These are phyloP conservation scores for Akebia trifoliata DNA, from an alignment of 164 flowering plant species.

Conservation along the genomic window DNA sequence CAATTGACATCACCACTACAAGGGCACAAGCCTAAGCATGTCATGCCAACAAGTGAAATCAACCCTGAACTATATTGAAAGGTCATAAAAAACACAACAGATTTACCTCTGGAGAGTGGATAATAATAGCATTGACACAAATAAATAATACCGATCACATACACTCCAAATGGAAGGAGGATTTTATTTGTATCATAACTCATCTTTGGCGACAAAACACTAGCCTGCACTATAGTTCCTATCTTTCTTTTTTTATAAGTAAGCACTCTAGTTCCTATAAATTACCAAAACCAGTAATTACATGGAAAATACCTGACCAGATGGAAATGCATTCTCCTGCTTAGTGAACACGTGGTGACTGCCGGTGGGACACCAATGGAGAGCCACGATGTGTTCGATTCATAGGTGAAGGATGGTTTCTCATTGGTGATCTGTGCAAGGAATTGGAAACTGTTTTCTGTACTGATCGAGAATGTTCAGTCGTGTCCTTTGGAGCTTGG, in stretches of 20 bases:
- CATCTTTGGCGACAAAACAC: too few relatives aligned
- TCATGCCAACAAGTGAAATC: too few relatives aligned
- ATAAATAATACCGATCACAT: background rate
- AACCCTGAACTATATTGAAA: too few relatives aligned
- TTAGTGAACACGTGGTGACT: constrained; percentile 16
- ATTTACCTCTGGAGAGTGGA: too few relatives aligned
- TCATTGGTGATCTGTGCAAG: constrained; percentile 29
- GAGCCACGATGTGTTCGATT: constrained; percentile 23
- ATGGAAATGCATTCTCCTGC: background rate
- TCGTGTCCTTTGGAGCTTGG: constrained; percentile 33
- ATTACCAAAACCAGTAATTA: background rate
- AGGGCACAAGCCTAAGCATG: too few relatives aligned
- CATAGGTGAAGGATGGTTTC: constrained; percentile 29
- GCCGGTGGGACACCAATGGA: constrained; percentile 14
- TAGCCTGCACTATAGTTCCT: too few relatives aligned
- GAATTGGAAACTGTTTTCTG: constrained; percentile 15
- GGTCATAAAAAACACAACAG: too few relatives aligned
- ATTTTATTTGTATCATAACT: background rate
- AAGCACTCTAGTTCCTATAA: constrained; percentile 1
- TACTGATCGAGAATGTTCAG: constrained; percentile 26
- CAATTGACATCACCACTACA: too few relatives aligned
- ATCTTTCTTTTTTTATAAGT: too few relatives aligned
- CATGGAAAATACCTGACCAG: background rate
- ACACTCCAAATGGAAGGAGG: background rate
- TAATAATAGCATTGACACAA: background rate